Evolutionary conservation across 2,329 filamentous ascomycete genomes (phyloP).

Genomic region (Bipolaris gigantea): DNA sequence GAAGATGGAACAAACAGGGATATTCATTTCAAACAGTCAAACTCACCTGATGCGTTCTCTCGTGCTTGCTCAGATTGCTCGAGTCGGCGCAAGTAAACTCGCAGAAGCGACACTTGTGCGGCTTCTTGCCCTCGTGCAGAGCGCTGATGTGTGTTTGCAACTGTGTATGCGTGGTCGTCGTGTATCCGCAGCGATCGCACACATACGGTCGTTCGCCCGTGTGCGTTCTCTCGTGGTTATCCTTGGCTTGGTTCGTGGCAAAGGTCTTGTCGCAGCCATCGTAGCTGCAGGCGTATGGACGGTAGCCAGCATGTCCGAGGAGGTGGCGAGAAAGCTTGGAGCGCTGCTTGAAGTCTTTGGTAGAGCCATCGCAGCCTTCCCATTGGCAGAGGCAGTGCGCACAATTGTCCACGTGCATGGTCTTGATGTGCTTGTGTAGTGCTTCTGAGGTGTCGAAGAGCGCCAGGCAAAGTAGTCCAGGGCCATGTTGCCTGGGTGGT

Average conservation of each 20-base stretch:
- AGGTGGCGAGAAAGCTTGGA: slow-evolving; percentile 45
- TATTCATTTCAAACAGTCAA: no score
- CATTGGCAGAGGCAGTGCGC: slow-evolving; percentile 42
- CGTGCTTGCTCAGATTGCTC: slow-evolving; percentile 44
- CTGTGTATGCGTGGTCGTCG: slow-evolving; percentile 46
- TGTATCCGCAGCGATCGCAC: slow-evolving; percentile 43
- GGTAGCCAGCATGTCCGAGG: slow-evolving; percentile 43
- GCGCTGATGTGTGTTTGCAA: slow-evolving; percentile 44
- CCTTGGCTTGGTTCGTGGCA: slow-evolving; percentile 46
- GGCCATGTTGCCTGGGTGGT: slow-evolving; percentile 27
- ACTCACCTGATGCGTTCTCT: slow-evolving; percentile 42
- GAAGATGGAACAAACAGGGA: no score
- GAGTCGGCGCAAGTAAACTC: slow-evolving; percentile 45
- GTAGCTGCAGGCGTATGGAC: slow-evolving; percentile 43
- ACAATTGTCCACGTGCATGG: slow-evolving; percentile 41
- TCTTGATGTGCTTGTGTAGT: slow-evolving; percentile 43
- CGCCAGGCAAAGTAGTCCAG: slow-evolving; percentile 33
- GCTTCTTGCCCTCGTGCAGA: slow-evolving; percentile 42
- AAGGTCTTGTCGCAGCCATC: slow-evolving; percentile 43
- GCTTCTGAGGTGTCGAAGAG: slow-evolving; percentile 31
- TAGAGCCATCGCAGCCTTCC: slow-evolving; percentile 37
- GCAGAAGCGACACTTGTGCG: slow-evolving; percentile 44
- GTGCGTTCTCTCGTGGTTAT: slow-evolving; percentile 46
- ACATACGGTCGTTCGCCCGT: slow-evolving; percentile 43
- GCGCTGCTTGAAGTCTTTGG: slow-evolving; percentile 46